These are phyloP conservation scores for Trametes sp. DNA, from an alignment of 1,284 basidiomycete species.

Conservation along the genomic window DNA sequence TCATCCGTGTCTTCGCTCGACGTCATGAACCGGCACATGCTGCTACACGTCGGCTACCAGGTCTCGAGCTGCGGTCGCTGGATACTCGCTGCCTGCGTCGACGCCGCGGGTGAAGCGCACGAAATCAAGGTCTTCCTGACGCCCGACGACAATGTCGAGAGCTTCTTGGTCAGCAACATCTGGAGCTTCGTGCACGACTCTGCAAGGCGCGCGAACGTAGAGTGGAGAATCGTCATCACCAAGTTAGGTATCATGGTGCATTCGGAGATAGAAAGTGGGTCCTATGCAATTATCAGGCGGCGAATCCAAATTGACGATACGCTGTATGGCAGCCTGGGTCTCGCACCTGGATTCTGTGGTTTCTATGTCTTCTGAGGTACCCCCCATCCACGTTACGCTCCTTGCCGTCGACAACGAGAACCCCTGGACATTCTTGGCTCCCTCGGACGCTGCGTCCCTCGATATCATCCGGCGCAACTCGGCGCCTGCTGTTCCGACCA, in stretches of 20 bases:
- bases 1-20: slow-evolving; percentile 62
- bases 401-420: slow-evolving; percentile 62
- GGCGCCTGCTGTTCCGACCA: slow-evolving; percentile 26
- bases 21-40: slow-evolving; percentile 70
- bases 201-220: slow-evolving; percentile 69
- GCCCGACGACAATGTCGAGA: slow-evolving; percentile 51
- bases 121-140: slow-evolving; percentile 70
- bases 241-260: slow-evolving; percentile 67
- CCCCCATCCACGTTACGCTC: slow-evolving; percentile 61
- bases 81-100: slow-evolving; percentile 77
- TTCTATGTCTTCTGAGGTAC: slow-evolving; percentile 45
- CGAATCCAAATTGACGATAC: not conserved
- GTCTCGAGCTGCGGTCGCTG: slow-evolving; percentile 72
- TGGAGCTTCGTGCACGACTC: slow-evolving; percentile 73
- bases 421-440: slow-evolving; percentile 54
- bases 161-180: slow-evolving; percentile 58
- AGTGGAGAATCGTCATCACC: slow-evolving; percentile 80
- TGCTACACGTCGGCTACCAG: slow-evolving; percentile 80
- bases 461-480: slow-evolving; percentile 24
- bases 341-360: slow-evolving; percentile 52
- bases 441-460: slow-evolving; percentile 20
- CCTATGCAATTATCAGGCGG: too few relatives aligned
- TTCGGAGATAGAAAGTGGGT: slow-evolving; percentile 73
- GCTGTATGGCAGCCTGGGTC: slow-evolving; percentile 67
- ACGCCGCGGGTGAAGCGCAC: slow-evolving; percentile 79